Base-by-base conservation (phyloP, 2,329 filamentous ascomycete species). In the Coleophoma eucalyptorum region DNA sequence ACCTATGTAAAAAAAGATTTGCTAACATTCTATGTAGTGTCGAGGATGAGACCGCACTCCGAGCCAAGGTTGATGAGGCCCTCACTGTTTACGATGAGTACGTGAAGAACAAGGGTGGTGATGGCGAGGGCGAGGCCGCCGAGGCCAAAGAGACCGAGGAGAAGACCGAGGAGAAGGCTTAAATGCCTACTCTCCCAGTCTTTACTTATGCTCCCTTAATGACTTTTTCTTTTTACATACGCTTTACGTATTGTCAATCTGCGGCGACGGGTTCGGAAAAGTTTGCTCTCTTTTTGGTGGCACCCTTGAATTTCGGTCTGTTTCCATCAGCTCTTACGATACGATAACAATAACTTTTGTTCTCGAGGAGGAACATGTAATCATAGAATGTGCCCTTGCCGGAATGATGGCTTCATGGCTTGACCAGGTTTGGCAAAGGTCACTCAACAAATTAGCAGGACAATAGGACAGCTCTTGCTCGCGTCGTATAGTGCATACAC, bases 11-110 rank as follows among this genome's bases (percentile, higher is more conserved):
- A 42, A 26, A 33, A 43, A 18, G 2, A 21, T 38, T 13, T 19
- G 67, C 62, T 73, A 56, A 71, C 26, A 3, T 61, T 26, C 51
- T 32, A 43, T 33, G 46, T 58, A 96, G 92, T 58, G 90, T 96
- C 61, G 89, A 93, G 69, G 91, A 97, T 67, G 91, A 97, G 44
- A 75, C 77, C 62, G 89, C 92, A 68, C 87, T 99, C 53, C 89
- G 90, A 69, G 83, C 86, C 71, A 99, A 99, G 87, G 94, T 99
- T 54, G 90, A 96, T 55, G 94, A 99, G 78, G 94, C 94, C 60
- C 87, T 99, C 69, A 89, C 83, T 62, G 94, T 99, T 64, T 99
- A 97, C 71, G 91, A 99, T 67, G 94, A 99, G 74, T 99, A 99
- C 72, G 87, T 97, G 76, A 97, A 97, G 85, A 67, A 62, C 57